These are phyloP conservation scores for Botryotinia convoluta DNA, from an alignment of 2,329 filamentous ascomycete genomes.

Conservation along the genomic window DNA sequence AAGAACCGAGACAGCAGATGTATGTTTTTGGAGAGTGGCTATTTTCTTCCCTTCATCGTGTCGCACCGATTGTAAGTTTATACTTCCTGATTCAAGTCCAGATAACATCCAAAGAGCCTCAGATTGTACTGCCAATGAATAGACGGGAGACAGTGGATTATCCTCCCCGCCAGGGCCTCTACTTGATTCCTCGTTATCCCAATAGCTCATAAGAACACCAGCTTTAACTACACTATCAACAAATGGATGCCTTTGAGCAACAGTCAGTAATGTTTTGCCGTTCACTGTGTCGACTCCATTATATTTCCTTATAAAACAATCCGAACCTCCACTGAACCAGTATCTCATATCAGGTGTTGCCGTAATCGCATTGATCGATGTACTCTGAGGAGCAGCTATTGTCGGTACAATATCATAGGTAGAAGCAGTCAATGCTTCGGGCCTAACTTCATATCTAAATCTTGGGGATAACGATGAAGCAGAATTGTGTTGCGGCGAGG, in stretches of 20 bases:
- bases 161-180: conserved; percentile 48
- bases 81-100: conserved; percentile 83
- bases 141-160: conserved; percentile 77
- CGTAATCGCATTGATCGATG: conserved; percentile 88
- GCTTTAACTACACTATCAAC: conserved; percentile 97
- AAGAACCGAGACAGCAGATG: conserved; percentile 86
- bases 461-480: conserved; percentile 43
- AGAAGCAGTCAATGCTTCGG: conserved; percentile 74
- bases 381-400: conserved; percentile 93
- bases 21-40: conserved; percentile 75
- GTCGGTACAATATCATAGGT: conserved; percentile 96
- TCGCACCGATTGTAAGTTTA: conserved; percentile 88
- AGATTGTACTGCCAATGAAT: conserved; percentile 87
- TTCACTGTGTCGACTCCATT: conserved; percentile 95
- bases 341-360: conserved; percentile 92
- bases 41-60: conserved; percentile 95
- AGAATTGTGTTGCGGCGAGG: conserved; percentile 37
- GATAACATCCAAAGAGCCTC: conserved; percentile 89
- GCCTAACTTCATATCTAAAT: conserved; percentile 62
- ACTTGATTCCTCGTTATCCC: conserved; percentile 87
- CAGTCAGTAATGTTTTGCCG: conserved; percentile 86
- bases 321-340: conserved; percentile 89
- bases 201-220: conserved; percentile 91
- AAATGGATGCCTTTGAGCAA: conserved; percentile 93
- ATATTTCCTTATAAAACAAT: conserved; percentile 96